Conservation (phyloP, 1,139 yeast genomes). For the Blastobotrys serpentis region DNA sequence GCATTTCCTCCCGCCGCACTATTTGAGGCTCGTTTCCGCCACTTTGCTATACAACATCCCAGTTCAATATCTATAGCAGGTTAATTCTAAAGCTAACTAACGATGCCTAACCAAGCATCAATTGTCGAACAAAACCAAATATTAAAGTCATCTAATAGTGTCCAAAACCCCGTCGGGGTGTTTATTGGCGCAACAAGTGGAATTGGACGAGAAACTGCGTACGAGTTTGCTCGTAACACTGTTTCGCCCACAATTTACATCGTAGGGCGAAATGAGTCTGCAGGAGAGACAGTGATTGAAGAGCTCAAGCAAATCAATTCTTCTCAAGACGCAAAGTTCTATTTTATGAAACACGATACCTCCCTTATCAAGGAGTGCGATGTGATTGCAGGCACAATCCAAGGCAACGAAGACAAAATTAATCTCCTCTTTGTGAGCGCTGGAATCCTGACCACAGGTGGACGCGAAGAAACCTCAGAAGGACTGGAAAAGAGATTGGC, state of each 20-base stretch:
- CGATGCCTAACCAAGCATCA: too few species aligned
- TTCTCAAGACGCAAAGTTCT: constrained; percentile 24
- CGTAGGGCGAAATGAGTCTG: constrained; percentile 32
- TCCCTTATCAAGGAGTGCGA: constrained; percentile 32
- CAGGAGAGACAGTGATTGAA: constrained; percentile 27
- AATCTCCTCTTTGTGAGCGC: constrained; percentile 31
- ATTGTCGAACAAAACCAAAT: too few species aligned
- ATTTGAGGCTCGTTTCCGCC: too few species aligned
- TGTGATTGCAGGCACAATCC: constrained; percentile 24
- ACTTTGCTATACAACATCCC: too few species aligned
- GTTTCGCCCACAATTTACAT: constrained; percentile 34
- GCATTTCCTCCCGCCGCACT: too few species aligned
- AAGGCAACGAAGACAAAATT: constrained; percentile 29
- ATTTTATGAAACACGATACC: constrained; percentile 32
- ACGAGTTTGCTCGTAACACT: constrained; percentile 32
- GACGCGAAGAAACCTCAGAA: constrained; percentile 32
- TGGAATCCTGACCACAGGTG: constrained; percentile 28
- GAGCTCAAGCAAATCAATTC: constrained; percentile 26
- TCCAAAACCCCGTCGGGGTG: constrained; percentile 31
- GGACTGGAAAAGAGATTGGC: constrained; percentile 34
- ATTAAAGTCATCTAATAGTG: too few species aligned
- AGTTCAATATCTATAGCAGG: too few species aligned
- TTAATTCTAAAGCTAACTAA: too few species aligned
- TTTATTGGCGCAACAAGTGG: constrained; percentile 39
- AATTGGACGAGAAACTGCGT: constrained; percentile 36